Evolutionary conservation across 345 rosid genomes (phyloP), one percentile per base, ranked within the genome.

Genomic region (Triadica sebifera): DNA sequence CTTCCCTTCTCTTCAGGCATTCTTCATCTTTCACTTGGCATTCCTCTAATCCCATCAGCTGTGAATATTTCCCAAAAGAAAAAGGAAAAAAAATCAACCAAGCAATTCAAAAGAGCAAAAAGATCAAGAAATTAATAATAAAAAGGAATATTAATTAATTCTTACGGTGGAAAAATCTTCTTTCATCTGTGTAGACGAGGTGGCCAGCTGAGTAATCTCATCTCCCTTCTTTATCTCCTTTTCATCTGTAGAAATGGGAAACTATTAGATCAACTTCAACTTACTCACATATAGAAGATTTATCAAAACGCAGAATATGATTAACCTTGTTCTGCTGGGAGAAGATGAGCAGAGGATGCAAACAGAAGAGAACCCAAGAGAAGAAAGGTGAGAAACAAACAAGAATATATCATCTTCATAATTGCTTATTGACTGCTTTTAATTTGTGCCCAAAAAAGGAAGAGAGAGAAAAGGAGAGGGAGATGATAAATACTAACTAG

Each of bases 1-100:
- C 75, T 88, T 89, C 79, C 81, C 96, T 90, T 83, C 91, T 82
- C 75, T 83, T 80, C 75, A 77, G 7, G 77, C 91, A 92, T 70
- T 88, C 92, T 75, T 88, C 91, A 62, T 86, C 90, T 43, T 65
- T 60, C 43, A 81, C 89, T 10, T 73, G 73, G 65, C 93, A 86
- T 39, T 60, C 75, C 67, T 79, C 86, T 77, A 76, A 73, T 49
- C 91, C 91, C 91, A 85, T 87, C 67, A 87, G 60, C 94, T 91
- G 79, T 70, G 4, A 20, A 29, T 6, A 43, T 43, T 43, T 6
- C 8, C 47, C 8, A 43, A 6, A 1, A 43, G 1, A 11, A 20
- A 43, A 3, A 16, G 37, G 25, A 39, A 47, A 50, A 12, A 12
- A 22, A 13, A 67, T 0, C 38, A 37, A 37, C 13, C 11, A 11